Evolutionary conservation across 306 rosid genomes (phyloP), one percentile per base, ranked within the genome.

Genomic region (Gastrolobium villosum): DNA sequence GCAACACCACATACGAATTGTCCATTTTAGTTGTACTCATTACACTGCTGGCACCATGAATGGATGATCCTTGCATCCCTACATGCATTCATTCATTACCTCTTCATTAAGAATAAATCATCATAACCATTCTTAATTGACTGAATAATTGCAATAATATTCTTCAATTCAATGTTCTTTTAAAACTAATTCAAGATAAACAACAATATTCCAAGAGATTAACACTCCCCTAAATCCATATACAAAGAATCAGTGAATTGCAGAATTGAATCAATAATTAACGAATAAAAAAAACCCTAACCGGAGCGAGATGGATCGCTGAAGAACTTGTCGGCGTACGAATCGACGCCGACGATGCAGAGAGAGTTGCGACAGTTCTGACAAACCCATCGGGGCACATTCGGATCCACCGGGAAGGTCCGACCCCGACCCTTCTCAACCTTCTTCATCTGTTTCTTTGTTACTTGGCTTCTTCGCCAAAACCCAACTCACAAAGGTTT

Each of bases 41-140:
- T 76, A 93, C 93, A 70, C 96, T 93, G 81, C 45, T 95, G 34
- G 94, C 91, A 75, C 93, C 98, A 49, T 91, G 89, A 73, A 86
- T 87, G 26, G 90, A 91, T 61, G 93, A 91, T 55, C 92, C 97
- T 82, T 95, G 99, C 92, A 89, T 88, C 74, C 96, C 99, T 95
- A 84, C 75, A 76, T 20, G 10, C 79, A 65, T 77, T 30, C 76
- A 87, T 77, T 30, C 76, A 87, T 77, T 56, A 49, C 72, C 83
- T 75, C 64, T 39, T 62, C 56, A 26, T 65, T 44, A 70, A 52
- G 45, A 67, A 10, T 46, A 53, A 66, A 31, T 34, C 10, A 63
- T 30, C 57, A 34, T 44, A 39, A 50, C 35, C 14, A 63, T 10
- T 63, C 65, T 65, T 69, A 7, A 1, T 59, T 15, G 3, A 30